These are phyloP conservation scores for Isabelozyma rhagii DNA, from an alignment of 805 yeast species.

Conservation along the genomic window DNA sequence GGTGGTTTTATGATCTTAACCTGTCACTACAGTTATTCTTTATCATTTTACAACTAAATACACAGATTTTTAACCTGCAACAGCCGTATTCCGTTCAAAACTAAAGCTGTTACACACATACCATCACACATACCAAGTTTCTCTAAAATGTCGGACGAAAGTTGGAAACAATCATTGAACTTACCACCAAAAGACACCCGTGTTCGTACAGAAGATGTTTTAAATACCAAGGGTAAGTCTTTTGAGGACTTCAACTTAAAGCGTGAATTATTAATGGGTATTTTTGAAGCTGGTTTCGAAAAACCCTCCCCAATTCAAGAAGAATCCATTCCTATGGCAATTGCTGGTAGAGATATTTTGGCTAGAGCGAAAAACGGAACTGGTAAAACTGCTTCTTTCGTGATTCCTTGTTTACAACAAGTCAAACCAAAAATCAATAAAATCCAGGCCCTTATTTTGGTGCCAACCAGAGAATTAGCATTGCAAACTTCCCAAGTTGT, in stretches of 20 bases:
- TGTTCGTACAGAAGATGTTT: slow-evolving; percentile 95
- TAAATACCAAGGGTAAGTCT: slow-evolving; percentile 82
- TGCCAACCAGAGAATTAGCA: slow-evolving; percentile 97
- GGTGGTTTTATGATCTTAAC: not conserved
- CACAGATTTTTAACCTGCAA: not conserved
- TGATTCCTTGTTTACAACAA: slow-evolving; percentile 88
- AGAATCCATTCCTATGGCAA: slow-evolving; percentile 92
- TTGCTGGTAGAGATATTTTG: slow-evolving; percentile 91
- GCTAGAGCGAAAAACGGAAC: slow-evolving; percentile 99
- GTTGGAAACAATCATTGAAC: slow-evolving; percentile 73
- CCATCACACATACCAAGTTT: no score
- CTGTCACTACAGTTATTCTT: not conserved
- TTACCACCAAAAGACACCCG: slow-evolving; percentile 85
- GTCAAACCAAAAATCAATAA: slow-evolving; percentile 79
- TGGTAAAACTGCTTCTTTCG: slow-evolving; percentile 97
- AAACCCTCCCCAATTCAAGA: slow-evolving; percentile 98
- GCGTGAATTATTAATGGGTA: slow-evolving; percentile 95
- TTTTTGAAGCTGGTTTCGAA: slow-evolving; percentile 98
- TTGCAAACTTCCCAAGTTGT: slow-evolving; percentile 97
- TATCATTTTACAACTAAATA: not conserved
- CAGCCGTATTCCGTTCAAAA: not conserved
- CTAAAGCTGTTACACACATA: not conserved
- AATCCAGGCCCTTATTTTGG: slow-evolving; percentile 89
- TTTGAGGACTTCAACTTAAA: slow-evolving; percentile 91
- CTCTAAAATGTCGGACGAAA: slow-evolving; percentile 2